A percentile compares a stretch with the other conserved stretches of the same genome.
Evolutionary conservation across 2,329 filamentous ascomycete genomes (phyloP).

Genomic region (Zasmidium cellare): DNA sequence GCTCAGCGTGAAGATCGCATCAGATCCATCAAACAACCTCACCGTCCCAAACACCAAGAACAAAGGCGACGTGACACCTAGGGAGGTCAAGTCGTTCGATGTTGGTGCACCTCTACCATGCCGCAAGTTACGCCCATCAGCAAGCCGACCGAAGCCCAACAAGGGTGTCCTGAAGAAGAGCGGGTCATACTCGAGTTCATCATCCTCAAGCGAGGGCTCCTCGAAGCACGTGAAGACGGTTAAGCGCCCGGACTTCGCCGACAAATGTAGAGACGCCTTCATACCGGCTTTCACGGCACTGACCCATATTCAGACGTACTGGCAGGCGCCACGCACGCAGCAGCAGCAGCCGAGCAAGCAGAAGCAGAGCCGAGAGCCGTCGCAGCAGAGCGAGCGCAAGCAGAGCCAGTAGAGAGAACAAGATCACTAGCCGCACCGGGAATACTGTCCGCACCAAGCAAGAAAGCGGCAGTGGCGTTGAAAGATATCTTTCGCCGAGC

Average conservation of each 20-base stretch:
- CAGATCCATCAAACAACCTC: background rate
- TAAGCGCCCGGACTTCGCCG: background rate
- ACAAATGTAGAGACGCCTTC: background rate
- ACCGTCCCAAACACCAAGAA: background rate
- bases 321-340: background rate
- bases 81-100: slow-evolving; percentile 9
- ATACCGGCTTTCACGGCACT: background rate
- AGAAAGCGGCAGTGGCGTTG: too few species aligned
- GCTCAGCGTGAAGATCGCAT: background rate
- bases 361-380: too few species aligned
- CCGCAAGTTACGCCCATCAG: slow-evolving; percentile 11
- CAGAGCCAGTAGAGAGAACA: too few species aligned
- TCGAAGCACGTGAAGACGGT: background rate
- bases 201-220: background rate
- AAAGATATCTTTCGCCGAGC: too few species aligned
- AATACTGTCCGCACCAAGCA: too few species aligned
- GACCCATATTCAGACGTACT: background rate
- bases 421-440: too few species aligned
- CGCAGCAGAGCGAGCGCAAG: too few species aligned
- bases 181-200: background rate
- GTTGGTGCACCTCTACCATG: background rate
- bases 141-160: slow-evolving; percentile 13
- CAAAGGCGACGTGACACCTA: slow-evolving; percentile 7
- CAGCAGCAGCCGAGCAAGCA: background rate
- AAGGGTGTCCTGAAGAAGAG: slow-evolving; percentile 22